These are phyloP conservation scores for Ophiostoma piceae DNA, from an alignment of 2,329 filamentous ascomycete genomes.

Conservation along the genomic window DNA sequence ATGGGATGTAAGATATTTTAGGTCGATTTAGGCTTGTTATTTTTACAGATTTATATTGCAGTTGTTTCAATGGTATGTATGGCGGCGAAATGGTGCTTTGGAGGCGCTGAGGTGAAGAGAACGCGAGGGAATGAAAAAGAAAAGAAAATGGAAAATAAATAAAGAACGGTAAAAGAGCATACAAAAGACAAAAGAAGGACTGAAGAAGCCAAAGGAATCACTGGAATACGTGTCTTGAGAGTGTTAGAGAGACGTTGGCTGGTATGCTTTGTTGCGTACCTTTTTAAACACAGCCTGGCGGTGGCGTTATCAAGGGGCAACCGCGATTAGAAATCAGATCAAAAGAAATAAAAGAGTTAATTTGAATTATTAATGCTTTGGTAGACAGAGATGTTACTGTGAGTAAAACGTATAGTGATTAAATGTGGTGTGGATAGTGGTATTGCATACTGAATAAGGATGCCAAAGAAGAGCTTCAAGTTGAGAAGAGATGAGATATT, in stretches of 20 bases:
- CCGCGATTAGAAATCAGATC: not conserved
- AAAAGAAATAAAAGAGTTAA: not conserved
- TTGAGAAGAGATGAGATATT: not conserved
- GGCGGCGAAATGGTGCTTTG: not conserved
- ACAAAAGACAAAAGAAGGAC: no score
- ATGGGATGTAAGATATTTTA: no score
- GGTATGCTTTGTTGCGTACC: not conserved
- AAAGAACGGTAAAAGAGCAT: not conserved
- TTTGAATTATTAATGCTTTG: no score
- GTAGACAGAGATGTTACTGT: no score
- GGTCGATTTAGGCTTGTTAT: not conserved
- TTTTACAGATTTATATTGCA: not conserved
- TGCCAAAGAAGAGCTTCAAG: not conserved
- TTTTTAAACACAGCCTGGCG: not conserved
- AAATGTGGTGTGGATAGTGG: not conserved
- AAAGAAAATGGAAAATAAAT: not conserved
- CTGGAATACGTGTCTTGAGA: not conserved
- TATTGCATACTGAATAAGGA: no score
- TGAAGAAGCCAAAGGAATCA: not conserved
- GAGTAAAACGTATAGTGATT: no score
- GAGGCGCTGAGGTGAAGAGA: not conserved
- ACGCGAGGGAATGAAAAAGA: not conserved
- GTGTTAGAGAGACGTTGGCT: not conserved
- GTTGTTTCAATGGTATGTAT: not conserved
- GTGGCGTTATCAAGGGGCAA: not conserved